Base-by-base conservation (phyloP, 2,329 filamentous ascomycete genomes). In the Talaromyces pinophilus region DNA sequence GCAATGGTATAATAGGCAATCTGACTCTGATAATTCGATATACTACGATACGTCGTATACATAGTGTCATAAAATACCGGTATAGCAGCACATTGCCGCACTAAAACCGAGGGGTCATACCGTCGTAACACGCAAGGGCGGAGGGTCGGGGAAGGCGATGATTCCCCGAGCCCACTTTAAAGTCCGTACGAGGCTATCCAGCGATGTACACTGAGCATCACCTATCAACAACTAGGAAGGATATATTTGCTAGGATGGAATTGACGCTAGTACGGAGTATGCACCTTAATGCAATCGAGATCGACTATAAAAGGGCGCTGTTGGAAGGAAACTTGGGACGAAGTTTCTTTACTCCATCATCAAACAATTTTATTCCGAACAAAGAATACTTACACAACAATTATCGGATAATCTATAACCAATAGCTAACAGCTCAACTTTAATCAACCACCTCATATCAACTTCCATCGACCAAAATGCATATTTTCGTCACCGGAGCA, bases 401-500 rank as follows among this genome's bases (percentile, higher is more conserved):
- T 8, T 11, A 22, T 15, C n/a, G 11, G 19, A 3, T 4, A 38
- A 25, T 10, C 11, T 3, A 3, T 55, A 40, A 5, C 15, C n/a
- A 15, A 22, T 40, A 38, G 11, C 10, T 22, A 8, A 22, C 30
- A 22, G 7, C 8, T 11, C 1, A 22, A 19, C 8, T 11, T 38
- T 35, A 59, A 11, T 30, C 22, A 30, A 44, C 15, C 15, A 60
- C 17, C n/a, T 5, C 6, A 46, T 8, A 35, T 2, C 7, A 28
- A n/a, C 17, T 40, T 19, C 33, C 48, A 50, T 13, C 13, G 5
- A 30, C 30, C 52, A 64, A 35, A 42, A 65, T 65, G 63, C 63
- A 30, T 65, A 55, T 80, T 67, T 81, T 81, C 69, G 74, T 82
- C 57, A 83, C 81, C 6, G 82, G 82, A 48, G 76, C 80, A 5